Conservation (phyloP, 495 filamentous ascomycete species). For the Tuber borchii region DNA sequence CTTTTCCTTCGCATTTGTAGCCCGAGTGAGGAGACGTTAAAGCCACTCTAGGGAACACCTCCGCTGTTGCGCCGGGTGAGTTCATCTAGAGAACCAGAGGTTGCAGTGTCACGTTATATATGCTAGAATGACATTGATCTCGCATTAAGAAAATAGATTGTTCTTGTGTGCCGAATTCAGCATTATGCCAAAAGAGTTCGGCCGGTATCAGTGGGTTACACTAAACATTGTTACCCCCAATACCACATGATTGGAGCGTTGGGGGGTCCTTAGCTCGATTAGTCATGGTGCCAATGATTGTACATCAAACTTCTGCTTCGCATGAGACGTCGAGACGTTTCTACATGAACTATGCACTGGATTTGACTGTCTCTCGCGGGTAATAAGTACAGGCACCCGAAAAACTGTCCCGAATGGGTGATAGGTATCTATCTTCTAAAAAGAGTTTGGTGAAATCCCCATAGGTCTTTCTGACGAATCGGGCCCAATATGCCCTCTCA, state of each 20-base stretch:
- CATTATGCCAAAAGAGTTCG: not conserved
- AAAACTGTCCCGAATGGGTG: not conserved
- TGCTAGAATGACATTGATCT: not conserved
- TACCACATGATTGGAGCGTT: not conserved
- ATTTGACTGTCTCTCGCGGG: not conserved
- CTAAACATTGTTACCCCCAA: not conserved
- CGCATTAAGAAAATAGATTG: not conserved
- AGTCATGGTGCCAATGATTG: conserved; percentile 3
- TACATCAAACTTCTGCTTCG: not conserved
- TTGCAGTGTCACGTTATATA: not conserved
- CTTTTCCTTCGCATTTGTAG: not conserved
- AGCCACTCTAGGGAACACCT: not conserved
- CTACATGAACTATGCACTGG: not conserved
- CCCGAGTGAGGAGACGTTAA: not conserved
- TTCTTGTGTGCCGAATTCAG: not conserved
- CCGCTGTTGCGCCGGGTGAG: not conserved
- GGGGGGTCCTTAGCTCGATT: not conserved
- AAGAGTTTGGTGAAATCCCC: not conserved
- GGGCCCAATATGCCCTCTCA: not conserved
- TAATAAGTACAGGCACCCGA: not conserved
- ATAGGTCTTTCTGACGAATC: not conserved
- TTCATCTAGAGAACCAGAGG: not conserved
- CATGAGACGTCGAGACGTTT: not conserved
- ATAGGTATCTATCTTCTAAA: not conserved
- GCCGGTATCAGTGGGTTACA: not conserved